These are phyloP conservation scores for Pythium dissotocum DNA, from an alignment of 352 stramenopile species.

Conservation along the genomic window DNA sequence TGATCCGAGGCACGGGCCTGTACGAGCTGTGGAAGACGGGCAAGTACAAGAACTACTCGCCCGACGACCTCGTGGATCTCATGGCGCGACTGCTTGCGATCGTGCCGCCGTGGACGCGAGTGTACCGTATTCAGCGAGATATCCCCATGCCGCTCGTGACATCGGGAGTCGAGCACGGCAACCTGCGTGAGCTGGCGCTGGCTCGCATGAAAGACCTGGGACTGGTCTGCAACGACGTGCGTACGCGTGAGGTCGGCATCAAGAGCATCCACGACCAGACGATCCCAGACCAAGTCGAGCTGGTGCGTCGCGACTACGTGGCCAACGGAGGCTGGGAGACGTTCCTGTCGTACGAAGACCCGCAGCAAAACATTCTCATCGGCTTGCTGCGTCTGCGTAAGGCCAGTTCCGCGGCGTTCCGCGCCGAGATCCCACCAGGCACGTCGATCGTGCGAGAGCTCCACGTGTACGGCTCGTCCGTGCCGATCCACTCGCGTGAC, in stretches of 20 bases:
- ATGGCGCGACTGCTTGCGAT: constrained; percentile 93
- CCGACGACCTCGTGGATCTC: constrained; percentile 88
- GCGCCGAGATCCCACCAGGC: constrained; percentile 65
- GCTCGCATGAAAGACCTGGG: constrained; percentile 92
- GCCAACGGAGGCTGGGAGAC: constrained; percentile 97
- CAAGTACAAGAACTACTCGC: constrained; percentile 88
- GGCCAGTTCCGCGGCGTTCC: constrained; percentile 80
- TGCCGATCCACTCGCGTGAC: constrained; percentile 93
- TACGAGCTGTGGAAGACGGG: constrained; percentile 98
- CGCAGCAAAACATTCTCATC: constrained; percentile 96
- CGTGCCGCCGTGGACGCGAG: constrained; percentile 94
- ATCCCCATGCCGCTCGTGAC: constrained; percentile 98
- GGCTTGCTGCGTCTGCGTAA: constrained; percentile 93
- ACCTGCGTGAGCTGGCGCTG: constrained; percentile 93
- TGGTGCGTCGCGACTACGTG: constrained; percentile 94
- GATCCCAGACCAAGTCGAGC: constrained; percentile 95
- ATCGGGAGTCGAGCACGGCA: constrained; percentile 95
- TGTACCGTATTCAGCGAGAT: constrained; percentile 96
- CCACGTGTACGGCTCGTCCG: constrained; percentile 97
- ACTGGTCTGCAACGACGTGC: constrained; percentile 94
- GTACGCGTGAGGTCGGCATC: constrained; percentile 95
- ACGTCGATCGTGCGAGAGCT: constrained; percentile 88
- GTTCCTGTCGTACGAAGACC: constrained; percentile 97
- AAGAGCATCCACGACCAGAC: constrained; percentile 95
- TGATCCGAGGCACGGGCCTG: constrained; percentile 95